phyloP scores from a whole-genome alignment of 2,329 filamentous ascomycete genomes.

The Hymenoscyphus fraxineus region DNA sequence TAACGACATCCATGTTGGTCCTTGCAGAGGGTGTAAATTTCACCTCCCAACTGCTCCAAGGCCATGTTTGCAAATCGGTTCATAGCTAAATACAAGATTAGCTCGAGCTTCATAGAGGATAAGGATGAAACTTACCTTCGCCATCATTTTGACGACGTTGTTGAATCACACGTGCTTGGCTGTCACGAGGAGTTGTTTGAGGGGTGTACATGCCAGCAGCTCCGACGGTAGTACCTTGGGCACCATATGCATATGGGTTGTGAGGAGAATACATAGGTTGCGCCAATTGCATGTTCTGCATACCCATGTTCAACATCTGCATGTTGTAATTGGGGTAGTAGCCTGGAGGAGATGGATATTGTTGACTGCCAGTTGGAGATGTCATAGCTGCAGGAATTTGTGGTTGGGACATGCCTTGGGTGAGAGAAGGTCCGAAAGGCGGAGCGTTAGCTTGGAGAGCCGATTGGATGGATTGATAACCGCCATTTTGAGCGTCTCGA shows the following conservation, averaged over 20 bases:
- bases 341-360: slow-evolving; percentile 27
- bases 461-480: slow-evolving; percentile 62
- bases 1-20: slow-evolving; percentile 98
- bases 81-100: slow-evolving; percentile 47
- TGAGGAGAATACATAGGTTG: slow-evolving; percentile 52
- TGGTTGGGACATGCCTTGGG: slow-evolving; percentile 34
- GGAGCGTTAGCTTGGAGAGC: slow-evolving; percentile 75
- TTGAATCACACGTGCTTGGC: slow-evolving; percentile 71
- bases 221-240: not conserved
- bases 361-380: slow-evolving; percentile 27
- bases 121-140: slow-evolving; percentile 50
- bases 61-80: slow-evolving; percentile 80
- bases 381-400: slow-evolving; percentile 27
- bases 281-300: slow-evolving; percentile 62
- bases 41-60: slow-evolving; percentile 74
- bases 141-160: slow-evolving; percentile 71
- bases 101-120: not conserved
- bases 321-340: slow-evolving; percentile 43
- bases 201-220: slow-evolving; percentile 23
- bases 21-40: slow-evolving; percentile 89
- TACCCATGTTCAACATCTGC: slow-evolving; percentile 62
- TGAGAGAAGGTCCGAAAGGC: slow-evolving; percentile 67
- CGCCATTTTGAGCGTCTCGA: slow-evolving; percentile 43
- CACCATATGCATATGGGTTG: slow-evolving; percentile 45
- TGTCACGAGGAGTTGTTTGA: slow-evolving; percentile 56